Base-by-base conservation (phyloP, 768 basidiomycete genomes). In the Tylopilus cervinicoccineus region DNA sequence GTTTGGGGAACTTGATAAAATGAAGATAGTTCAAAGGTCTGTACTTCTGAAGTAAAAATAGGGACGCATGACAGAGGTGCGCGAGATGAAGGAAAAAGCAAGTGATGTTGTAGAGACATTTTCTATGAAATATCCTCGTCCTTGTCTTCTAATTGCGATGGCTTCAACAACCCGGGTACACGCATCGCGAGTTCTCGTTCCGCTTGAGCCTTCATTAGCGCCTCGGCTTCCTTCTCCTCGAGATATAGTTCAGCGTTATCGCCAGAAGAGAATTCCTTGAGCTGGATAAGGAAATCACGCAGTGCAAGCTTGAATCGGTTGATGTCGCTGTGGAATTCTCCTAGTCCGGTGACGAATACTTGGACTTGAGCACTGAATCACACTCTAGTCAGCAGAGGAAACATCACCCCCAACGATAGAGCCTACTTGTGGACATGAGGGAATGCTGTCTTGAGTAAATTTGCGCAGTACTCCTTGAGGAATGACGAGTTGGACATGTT, bases 121-220 rank as follows among this genome's bases (percentile, higher is more conserved):
- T 48, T 57, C 67, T 64, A 66, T 63, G 65, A 66, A 43, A 66
- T 89, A 73, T 90, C 88, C 70, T 90, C 88, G 63, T 94, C 92
- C 71, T 88, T 89, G 71, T 95, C 93, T 64, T 94, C 91, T 66
- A 97, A 64, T 69, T 94, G 91, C 58, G 86, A 88, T 33, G 93
- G 94, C 70, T 96, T 96, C 67, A 97, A 78, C 88, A 97, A 88
- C 33, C 96, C 96, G n/a, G 94, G 95, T 51, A 98, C 92, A 56
- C 89, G 81, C 78, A 90, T 88, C 22, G 93, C 93, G 31, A 86
- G 79, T 71, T 93, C 82, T 44, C 85, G 85, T 70, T 96, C 93
- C 51, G 83, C 87, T 55, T 87, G 81, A 0, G 81, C 83, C 71
- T 88, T 86, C 66, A 73, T 76, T 63, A 84, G 79, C 19, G 77